A percentile compares a stretch with the other conserved stretches of the same genome.
Evolutionary conservation across 1,139 yeast species (phyloP).

Genomic region (Protomyces macrosporus): DNA sequence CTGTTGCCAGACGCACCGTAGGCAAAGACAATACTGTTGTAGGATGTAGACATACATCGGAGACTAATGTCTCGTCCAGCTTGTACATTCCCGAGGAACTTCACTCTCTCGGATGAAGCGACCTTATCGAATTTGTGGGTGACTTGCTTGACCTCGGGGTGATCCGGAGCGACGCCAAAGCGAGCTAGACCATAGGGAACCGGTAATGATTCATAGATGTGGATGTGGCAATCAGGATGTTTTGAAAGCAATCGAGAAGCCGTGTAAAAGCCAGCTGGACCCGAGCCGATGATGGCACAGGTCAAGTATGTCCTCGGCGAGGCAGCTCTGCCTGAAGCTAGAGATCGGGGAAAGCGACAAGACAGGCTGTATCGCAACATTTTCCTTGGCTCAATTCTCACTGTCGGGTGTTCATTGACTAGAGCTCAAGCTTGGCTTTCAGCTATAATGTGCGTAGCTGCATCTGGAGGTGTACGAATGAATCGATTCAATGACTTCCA

Average conservation of each 20-base stretch:
- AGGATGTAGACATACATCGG: conserved; percentile 48
- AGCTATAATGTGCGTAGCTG: no score
- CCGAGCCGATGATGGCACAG: conserved; percentile 67
- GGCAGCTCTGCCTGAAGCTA: no score
- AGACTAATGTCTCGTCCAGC: conserved; percentile 53
- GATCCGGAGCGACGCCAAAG: conserved; percentile 99
- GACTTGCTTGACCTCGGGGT: conserved; percentile 87
- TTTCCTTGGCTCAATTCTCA: no score
- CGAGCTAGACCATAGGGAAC: conserved; percentile 88
- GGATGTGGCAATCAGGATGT: conserved; percentile 39
- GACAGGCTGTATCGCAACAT: no score
- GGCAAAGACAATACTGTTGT: conserved; percentile 70
- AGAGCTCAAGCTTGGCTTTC: no score
- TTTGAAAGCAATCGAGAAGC: conserved; percentile 66
- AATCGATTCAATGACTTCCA: no score
- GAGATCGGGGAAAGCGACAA: no score
- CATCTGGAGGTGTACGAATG: no score
- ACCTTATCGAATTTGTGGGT: conserved; percentile 65
- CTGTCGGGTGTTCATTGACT: no score
- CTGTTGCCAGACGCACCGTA: conserved; percentile 77
- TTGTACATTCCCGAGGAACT: conserved; percentile 69
- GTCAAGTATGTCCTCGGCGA: neutral
- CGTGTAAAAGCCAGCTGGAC: conserved; percentile 95
- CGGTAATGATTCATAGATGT: conserved; percentile 70
- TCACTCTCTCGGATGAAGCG: conserved; percentile 48